Evolutionary conservation across 179 eudicot genomes (phyloP).

Genomic region (Sideroxylon spinosum): DNA sequence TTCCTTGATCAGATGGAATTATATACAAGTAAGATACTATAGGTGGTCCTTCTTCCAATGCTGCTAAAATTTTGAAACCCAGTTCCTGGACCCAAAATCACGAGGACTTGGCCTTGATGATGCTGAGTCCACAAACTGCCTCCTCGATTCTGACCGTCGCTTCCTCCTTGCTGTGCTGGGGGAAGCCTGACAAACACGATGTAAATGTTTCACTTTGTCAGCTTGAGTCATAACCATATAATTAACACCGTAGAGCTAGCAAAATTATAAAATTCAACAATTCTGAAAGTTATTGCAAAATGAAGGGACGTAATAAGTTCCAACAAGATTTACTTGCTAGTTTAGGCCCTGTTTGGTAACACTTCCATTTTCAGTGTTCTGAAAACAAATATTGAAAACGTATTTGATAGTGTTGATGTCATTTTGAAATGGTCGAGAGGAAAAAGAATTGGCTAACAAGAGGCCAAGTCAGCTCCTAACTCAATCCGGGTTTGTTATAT

Average conservation of each 20-base stretch:
- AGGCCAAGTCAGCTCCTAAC: too few relatives aligned
- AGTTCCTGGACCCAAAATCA: conserved; percentile 61
- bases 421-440: too few relatives aligned
- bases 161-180: conserved; percentile 77
- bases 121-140: conserved; percentile 55
- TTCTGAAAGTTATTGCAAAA: too few relatives aligned
- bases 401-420: too few relatives aligned
- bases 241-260: not conserved
- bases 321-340: not conserved
- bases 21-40: too few relatives aligned
- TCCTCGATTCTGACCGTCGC: conserved; percentile 49
- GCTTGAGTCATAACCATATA: not conserved
- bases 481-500: too few relatives aligned
- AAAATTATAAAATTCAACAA: not conserved
- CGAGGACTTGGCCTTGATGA: conserved; percentile 62
- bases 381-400: too few relatives aligned
- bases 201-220: not conserved
- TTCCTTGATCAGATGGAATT: too few relatives aligned
- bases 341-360: too few relatives aligned
- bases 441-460: too few relatives aligned
- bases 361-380: too few relatives aligned
- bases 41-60: too few relatives aligned
- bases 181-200: conserved; percentile 47
- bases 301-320: not conserved
- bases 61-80: conserved; percentile 9